Base-by-base conservation (phyloP, 2,329 filamentous ascomycete genomes). In the Trichophyton verrucosum region DNA sequence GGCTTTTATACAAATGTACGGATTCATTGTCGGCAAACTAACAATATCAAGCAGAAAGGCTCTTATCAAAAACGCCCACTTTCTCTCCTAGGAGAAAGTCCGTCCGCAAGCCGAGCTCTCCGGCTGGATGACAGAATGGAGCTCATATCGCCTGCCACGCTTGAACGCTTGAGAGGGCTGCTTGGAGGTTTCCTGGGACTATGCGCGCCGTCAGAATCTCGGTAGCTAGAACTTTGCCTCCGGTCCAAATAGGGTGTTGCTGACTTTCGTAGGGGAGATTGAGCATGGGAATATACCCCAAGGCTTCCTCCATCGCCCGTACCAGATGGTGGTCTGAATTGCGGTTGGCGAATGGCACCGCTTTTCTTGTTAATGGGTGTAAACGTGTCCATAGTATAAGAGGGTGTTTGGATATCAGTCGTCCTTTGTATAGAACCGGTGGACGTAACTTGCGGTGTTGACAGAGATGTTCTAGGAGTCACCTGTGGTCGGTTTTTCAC, bases 181-280 rank as follows among this genome's bases (percentile, higher is more conserved):
- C 71, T 71, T 15, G 68, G 69, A 36, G 71, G 66, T 61, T 73
- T 76, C 62, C 72, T 63, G 4, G 75, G 74, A 60, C 72, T 76
- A 44, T 68, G 65, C 27, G 66, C 67, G 33, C 68, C 67, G 51
- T 73, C 72, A 0, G 69, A 73, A 13, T 66, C 69, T 58, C 69
- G 72, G 66, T 68, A 73, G 66, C 78, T 76, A 24, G 38, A n/a
- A 49, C 84, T 77, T 61, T 69, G 65, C 61, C 70, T 70, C 17
- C 69, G 69, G 17, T 76, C 72, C 57, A 77, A 71, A 58, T 78
- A 88, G 73, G 73, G 83, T 73, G 76, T 89, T 67, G 78, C 84
- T 1, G 88, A 81, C 71, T 95, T 96, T 68, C 90, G 87, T 11
- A 97, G 73, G 0, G 92, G 92, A 9, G 89, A 95, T 46, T 86